These are phyloP conservation scores for Tirmania nivea DNA, from an alignment of 495 filamentous ascomycete species.

Conservation along the genomic window DNA sequence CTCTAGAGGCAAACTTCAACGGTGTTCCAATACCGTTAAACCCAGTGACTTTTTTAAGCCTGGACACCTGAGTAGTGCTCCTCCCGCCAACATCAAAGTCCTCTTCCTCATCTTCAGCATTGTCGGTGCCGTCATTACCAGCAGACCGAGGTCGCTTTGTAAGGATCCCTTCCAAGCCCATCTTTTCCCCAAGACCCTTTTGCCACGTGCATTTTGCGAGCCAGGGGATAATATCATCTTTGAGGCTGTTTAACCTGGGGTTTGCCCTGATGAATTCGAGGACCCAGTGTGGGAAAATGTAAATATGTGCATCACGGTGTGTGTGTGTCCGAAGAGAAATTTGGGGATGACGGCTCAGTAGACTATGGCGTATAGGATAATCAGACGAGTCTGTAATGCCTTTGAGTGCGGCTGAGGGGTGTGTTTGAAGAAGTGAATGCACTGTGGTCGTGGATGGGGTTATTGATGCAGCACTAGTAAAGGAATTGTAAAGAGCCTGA, in stretches of 20 bases:
- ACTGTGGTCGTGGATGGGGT: not conserved
- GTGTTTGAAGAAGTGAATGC: slow-evolving; percentile 41
- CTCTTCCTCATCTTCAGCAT: slow-evolving; percentile 13
- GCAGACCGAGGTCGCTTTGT: slow-evolving; percentile 15
- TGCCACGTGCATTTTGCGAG: slow-evolving; percentile 94
- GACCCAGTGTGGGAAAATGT: slow-evolving; percentile 82
- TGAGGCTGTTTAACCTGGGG: slow-evolving; percentile 60
- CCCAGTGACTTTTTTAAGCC: slow-evolving; percentile 13
- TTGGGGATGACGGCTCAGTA: slow-evolving; percentile 49
- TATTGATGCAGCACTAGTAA: not conserved
- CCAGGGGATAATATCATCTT: slow-evolving; percentile 82
- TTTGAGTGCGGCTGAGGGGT: slow-evolving; percentile 66
- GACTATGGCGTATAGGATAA: slow-evolving; percentile 45
- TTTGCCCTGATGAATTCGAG: slow-evolving; percentile 58
- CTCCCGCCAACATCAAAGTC: slow-evolving; percentile 36
- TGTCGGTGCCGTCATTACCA: slow-evolving; percentile 24
- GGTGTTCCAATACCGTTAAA: slow-evolving; percentile 22
- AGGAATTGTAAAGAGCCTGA: not conserved
- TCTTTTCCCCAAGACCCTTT: slow-evolving; percentile 50
- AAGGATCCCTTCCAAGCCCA: slow-evolving; percentile 48
- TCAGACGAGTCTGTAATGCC: slow-evolving; percentile 37
- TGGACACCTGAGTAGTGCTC: slow-evolving; percentile 30
- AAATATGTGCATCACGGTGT: slow-evolving; percentile 75
- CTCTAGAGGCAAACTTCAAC: slow-evolving; percentile 4
- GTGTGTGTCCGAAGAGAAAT: slow-evolving; percentile 48